These are phyloP conservation scores for Kodamaea ohmeri DNA, from an alignment of 1,139 yeast species.

Conservation along the genomic window DNA sequence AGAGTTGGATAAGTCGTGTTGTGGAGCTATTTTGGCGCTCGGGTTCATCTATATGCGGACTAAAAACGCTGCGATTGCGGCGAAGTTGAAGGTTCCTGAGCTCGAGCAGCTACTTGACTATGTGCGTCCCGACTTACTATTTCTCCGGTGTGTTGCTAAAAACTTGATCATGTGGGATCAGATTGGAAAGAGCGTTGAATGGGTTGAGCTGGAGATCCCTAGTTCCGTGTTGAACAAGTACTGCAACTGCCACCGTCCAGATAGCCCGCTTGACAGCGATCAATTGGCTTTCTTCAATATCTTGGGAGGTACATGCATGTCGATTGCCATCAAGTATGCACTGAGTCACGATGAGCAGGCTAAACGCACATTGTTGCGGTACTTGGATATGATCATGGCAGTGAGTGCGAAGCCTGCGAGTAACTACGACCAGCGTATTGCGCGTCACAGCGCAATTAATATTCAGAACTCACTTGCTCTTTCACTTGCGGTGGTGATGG, in stretches of 20 bases:
- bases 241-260: conserved; percentile 20
- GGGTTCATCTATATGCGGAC: conserved; percentile 73
- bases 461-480: conserved; percentile 61
- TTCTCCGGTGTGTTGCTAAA: conserved; percentile 65
- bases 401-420: conserved; percentile 46
- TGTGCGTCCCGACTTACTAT: conserved; percentile 74
- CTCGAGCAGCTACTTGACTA: conserved; percentile 65
- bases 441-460: conserved; percentile 54
- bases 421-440: conserved; percentile 60
- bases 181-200: conserved; percentile 49
- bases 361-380: conserved; percentile 55
- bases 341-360: conserved; percentile 61
- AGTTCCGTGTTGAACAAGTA: conserved; percentile 32
- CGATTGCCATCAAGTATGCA: conserved; percentile 75
- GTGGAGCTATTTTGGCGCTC: conserved; percentile 80
- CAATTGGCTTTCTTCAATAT: conserved; percentile 63
- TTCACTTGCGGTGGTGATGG: conserved; percentile 73
- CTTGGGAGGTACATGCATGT: conserved; percentile 71
- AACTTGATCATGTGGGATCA: conserved; percentile 78
- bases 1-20: conserved; percentile 69
- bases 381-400: conserved; percentile 61
- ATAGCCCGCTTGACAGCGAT: conserved; percentile 50
- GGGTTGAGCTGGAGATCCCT: conserved; percentile 66
- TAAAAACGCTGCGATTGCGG: conserved; percentile 57
- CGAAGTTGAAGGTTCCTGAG: conserved; percentile 60